A percentile compares a stretch with the other conserved stretches of the same genome.
phyloP scores from a whole-genome alignment of 257 asterid genomes.

The Nicotiana tomentosiformis region DNA sequence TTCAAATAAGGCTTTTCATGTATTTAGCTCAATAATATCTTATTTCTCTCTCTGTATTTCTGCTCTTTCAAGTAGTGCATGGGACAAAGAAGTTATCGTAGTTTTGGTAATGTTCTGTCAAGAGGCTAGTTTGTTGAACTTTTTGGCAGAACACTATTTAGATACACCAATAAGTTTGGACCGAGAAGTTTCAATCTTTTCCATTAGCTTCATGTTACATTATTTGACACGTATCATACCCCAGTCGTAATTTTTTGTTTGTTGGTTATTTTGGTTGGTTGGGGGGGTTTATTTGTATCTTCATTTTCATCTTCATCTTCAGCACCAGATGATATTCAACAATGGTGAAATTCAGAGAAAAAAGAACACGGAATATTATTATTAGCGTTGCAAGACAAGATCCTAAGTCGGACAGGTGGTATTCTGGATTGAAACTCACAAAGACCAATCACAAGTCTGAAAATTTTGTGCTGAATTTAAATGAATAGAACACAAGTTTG shows the following conservation, averaged over 20 bases:
- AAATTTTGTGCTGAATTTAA: not conserved
- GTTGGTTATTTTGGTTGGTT: too few species aligned
- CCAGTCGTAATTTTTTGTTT: not conserved
- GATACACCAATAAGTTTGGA: not conserved
- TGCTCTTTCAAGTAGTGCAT: not conserved
- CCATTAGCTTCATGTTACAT: not conserved
- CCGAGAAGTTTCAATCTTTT: not conserved
- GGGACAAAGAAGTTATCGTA: not conserved
- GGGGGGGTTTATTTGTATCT: not conserved
- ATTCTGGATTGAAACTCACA: not conserved
- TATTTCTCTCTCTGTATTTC: not conserved
- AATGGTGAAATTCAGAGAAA: not conserved
- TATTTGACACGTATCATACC: not conserved
- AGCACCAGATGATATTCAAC: not conserved
- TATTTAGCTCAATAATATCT: not conserved
- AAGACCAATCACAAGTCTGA: not conserved
- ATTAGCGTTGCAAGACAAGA: not conserved
- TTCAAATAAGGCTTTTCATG: not conserved
- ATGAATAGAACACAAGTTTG: not conserved
- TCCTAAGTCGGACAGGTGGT: not conserved
- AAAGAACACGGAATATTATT: not conserved
- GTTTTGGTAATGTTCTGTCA: not conserved
- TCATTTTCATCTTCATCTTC: not conserved
- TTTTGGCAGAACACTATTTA: not conserved
- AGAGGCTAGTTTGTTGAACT: not conserved